Percentiles rank a stretch among this genome's conserved stretches.
Evolutionary conservation across 2,329 filamentous ascomycete genomes (phyloP).

Genomic region (Byssoonygena ceratinophila): DNA sequence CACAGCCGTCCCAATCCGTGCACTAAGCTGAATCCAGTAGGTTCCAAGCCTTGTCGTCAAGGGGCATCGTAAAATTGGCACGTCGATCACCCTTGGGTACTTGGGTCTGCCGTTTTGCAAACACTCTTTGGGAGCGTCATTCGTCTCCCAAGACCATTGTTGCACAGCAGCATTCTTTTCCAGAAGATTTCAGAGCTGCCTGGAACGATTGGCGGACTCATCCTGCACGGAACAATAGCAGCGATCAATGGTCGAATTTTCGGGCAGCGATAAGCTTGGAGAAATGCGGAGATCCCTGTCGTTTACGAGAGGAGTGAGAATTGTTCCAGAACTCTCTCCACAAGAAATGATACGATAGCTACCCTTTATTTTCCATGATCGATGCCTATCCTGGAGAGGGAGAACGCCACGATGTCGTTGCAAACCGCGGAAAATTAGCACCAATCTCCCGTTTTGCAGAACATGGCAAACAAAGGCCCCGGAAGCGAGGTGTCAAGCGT

Average conservation of each 20-base stretch:
- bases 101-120: neutral
- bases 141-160: constrained; percentile 2
- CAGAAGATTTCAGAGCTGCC: neutral
- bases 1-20: constrained; percentile 8
- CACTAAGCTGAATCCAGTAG: constrained; percentile 4
- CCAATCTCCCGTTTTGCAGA: neutral
- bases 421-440: neutral
- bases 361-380: no score
- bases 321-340: constrained; percentile 1
- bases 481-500: neutral
- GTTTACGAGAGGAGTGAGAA: neutral
- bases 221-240: neutral
- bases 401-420: neutral
- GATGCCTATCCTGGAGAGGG: neutral
- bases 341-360: neutral
- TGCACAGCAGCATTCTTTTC: neutral
- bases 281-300: neutral
- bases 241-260: no score
- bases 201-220: neutral
- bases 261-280: neutral
- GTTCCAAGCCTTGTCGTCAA: neutral
- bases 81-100: constrained; percentile 6
- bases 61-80: constrained; percentile 8
- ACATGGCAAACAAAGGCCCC: neutral
- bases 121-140: constrained; percentile 1